Percentiles rank a stretch among this genome's conserved stretches.
phyloP scores from a whole-genome alignment of 2,329 filamentous ascomycete species.

The Pseudophaeomoniella oleicola region DNA sequence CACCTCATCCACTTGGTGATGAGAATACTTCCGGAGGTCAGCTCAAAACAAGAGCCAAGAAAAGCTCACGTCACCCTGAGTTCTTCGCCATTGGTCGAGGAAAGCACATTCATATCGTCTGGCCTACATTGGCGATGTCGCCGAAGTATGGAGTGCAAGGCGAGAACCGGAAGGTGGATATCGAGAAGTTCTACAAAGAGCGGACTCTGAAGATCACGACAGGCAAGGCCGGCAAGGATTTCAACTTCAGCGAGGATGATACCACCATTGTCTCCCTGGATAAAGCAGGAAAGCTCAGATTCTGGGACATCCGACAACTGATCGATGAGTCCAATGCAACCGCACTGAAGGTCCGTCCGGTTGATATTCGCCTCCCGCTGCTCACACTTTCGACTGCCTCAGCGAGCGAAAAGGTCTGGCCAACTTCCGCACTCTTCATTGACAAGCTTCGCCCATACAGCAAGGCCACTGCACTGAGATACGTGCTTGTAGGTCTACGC shows the following conservation, averaged over 20 bases:
- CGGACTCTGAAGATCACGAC: slow-evolving; percentile 88
- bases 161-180: slow-evolving; percentile 54
- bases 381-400: slow-evolving; percentile 77
- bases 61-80: slow-evolving; percentile 76
- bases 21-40: slow-evolving; percentile 85
- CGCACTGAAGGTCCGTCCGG: slow-evolving; percentile 30
- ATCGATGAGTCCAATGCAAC: slow-evolving; percentile 35
- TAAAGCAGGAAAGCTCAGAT: slow-evolving; percentile 90
- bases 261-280: slow-evolving; percentile 87
- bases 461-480: slow-evolving; percentile 78
- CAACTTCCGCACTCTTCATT: slow-evolving; percentile 87
- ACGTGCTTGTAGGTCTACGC: slow-evolving; percentile 95
- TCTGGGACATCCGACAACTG: slow-evolving; percentile 89
- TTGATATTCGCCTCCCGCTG: slow-evolving; percentile 74
- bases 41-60: slow-evolving; percentile 86
- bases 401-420: slow-evolving; percentile 86
- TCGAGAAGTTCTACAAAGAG: slow-evolving; percentile 72
- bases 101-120: slow-evolving; percentile 86
- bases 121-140: slow-evolving; percentile 40
- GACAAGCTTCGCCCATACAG: slow-evolving; percentile 91
- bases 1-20: slow-evolving; percentile 70
- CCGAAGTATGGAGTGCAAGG: slow-evolving; percentile 33
- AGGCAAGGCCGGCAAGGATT: slow-evolving; percentile 96
- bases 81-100: slow-evolving; percentile 92
- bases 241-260: slow-evolving; percentile 94